Percentiles rank a stretch among this genome's conserved stretches.
These are phyloP conservation scores for Aspergillus chevalieri DNA, from an alignment of 2,329 filamentous ascomycete species.

Conservation along the genomic window DNA sequence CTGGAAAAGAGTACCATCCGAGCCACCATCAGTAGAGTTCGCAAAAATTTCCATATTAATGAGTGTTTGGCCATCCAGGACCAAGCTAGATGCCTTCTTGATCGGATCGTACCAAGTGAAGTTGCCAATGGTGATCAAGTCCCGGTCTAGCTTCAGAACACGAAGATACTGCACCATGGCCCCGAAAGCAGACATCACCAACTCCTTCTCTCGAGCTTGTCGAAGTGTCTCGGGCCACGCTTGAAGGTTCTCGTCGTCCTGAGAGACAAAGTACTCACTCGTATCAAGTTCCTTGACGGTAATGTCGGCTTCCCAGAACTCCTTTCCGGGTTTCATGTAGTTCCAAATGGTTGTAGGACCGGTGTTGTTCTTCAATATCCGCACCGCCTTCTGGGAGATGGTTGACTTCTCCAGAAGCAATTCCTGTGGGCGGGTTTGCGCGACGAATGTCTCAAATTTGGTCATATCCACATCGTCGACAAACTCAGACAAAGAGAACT, in stretches of 20 bases:
- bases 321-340: constrained; percentile 73
- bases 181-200: constrained; percentile 85
- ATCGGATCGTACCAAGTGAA: constrained; percentile 92
- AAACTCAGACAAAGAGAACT: constrained; percentile 90
- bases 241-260: constrained; percentile 52
- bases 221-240: constrained; percentile 73
- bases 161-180: constrained; percentile 82
- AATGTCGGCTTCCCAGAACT: constrained; percentile 85
- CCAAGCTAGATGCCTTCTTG: constrained; percentile 77
- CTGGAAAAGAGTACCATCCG: constrained; percentile 80
- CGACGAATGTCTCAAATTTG: constrained; percentile 94
- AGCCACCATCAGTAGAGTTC: constrained; percentile 80
- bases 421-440: constrained; percentile 84
- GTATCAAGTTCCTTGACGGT: constrained; percentile 74
- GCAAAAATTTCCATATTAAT: constrained; percentile 97
- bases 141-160: constrained; percentile 79
- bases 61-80: constrained; percentile 90
- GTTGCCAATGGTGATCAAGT: constrained; percentile 80
- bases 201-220: constrained; percentile 68
- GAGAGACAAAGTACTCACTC: constrained; percentile 68
- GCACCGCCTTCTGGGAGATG: constrained; percentile 79
- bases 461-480: constrained; percentile 88
- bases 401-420: constrained; percentile 80
- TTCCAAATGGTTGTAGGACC: constrained; percentile 93
- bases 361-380: constrained; percentile 95